phyloP scores from a whole-genome alignment of 75 land plant species.

The Azolla pinnata region DNA sequence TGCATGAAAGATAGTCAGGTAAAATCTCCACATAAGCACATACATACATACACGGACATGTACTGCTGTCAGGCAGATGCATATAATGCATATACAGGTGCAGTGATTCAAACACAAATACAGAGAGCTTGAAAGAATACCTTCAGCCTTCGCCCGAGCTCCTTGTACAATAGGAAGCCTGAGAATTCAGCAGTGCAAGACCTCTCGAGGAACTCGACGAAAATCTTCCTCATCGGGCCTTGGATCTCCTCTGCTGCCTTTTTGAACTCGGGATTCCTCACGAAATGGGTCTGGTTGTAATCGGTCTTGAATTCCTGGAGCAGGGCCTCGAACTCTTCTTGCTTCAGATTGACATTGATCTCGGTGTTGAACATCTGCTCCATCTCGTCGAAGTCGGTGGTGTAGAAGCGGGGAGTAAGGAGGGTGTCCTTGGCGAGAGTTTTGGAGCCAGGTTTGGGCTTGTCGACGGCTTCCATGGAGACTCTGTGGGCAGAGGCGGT shows the following conservation, averaged over 20 bases:
- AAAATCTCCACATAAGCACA: too few species aligned
- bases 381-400: conserved; percentile 98
- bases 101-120: background rate
- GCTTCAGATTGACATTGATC: conserved; percentile 84
- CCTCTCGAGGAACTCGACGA: conserved; percentile 94
- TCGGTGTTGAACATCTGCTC: conserved; percentile 83
- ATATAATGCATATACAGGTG: background rate
- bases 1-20: too few species aligned
- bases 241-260: conserved; percentile 89
- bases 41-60: too few species aligned
- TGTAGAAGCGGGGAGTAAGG: conserved; percentile 91
- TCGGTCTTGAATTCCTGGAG: conserved; percentile 88
- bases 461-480: conserved; percentile 3
- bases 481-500: background rate
- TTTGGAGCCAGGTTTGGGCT: conserved; percentile 46
- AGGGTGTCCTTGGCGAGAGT: conserved; percentile 58
- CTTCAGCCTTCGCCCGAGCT: conserved; percentile 96
- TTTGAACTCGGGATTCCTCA: conserved; percentile 87
- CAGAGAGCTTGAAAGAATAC: conserved; percentile 15
- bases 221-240: conserved; percentile 83
- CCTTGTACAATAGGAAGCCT: conserved; percentile 93
- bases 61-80: too few species aligned
- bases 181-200: conserved; percentile 98
- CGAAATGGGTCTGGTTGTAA: conserved; percentile 95
- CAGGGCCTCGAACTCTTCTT: conserved; percentile 80